Evolutionary conservation across 352 stramenopile genomes (phyloP), one percentile per base, ranked within the genome.

Genomic region (Globisporangium cystogenes): DNA sequence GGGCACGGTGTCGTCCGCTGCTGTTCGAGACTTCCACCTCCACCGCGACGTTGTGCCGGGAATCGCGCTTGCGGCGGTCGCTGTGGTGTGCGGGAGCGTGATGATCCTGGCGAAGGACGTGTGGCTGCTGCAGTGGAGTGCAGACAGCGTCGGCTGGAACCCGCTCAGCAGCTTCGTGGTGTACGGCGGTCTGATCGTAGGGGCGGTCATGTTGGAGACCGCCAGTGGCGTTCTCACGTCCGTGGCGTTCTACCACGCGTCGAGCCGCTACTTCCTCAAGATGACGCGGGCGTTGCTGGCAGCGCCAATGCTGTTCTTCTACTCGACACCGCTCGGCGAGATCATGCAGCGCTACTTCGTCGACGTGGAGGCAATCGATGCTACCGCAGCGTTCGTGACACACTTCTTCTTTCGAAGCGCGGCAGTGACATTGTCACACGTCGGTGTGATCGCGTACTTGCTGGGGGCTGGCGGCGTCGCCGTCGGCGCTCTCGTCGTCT

Each of bases 301-400:
- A 29, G 65, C 68, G 0, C 65, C 68, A 4, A 74, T 77, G 65
- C 58, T 53, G 7, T 77, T 77, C 57, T 77, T 74, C 35, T 74
- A 77, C 48, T 55, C 62, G 29, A 77, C 65, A 4, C 65, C 68
- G 18, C 57, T 77, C 23, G 65, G 68, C 1, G 65, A 77, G 46
- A 57, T 77, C 18, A 70, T 77, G 41, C 67, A 68, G 35, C 59
- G 62, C 12, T 77, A 72, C 29, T 74, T 72, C 26, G 65, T 64
- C 11, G 68, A 74, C 51, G 48, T 76, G 24, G 52, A 55, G 24
- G 45, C 68, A 11, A 27, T 67, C 29, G 68, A 76, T 51, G 68
- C 53, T 15, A 48, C 48, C 18, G 48, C 36, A 18, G 20, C 35
- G 14, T 62, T 72, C 48, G 39, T 64, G 40, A 61, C 55, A n/a